A percentile compares a stretch with the other conserved stretches of the same genome.
These are phyloP conservation scores for Rachicladosporium sp. DNA, from an alignment of 2,329 filamentous ascomycete genomes.

Conservation along the genomic window DNA sequence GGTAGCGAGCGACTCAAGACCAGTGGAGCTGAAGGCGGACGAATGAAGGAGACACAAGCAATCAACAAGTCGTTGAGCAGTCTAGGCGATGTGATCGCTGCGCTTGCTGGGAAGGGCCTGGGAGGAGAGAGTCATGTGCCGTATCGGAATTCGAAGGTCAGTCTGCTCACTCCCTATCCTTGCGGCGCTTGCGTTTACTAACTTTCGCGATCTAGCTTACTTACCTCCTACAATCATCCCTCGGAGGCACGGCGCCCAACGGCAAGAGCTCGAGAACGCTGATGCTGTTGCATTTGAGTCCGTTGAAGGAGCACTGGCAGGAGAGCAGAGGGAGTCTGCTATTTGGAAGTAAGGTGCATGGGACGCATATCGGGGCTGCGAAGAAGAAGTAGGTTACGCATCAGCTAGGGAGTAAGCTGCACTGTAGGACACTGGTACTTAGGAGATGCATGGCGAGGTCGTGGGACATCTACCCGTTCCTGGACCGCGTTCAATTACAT, in stretches of 20 bases:
- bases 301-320: slow-evolving; percentile 75
- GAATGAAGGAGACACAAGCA: slow-evolving; percentile 86
- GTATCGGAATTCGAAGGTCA: slow-evolving; percentile 85
- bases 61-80: slow-evolving; percentile 94
- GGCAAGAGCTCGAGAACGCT: slow-evolving; percentile 64
- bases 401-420: not conserved
- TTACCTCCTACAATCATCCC: slow-evolving; percentile 83
- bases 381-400: slow-evolving; percentile 34
- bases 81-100: slow-evolving; percentile 86
- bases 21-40: slow-evolving; percentile 72
- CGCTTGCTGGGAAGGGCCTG: slow-evolving; percentile 64
- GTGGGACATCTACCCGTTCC: too few relatives aligned
- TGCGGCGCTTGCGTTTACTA: not conserved
- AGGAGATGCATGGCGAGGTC: too few relatives aligned
- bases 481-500: too few relatives aligned
- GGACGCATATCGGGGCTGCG: slow-evolving; percentile 84
- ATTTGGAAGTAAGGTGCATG: slow-evolving; percentile 87
- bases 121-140: slow-evolving; percentile 61
- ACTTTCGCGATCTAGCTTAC: slow-evolving; percentile 50
- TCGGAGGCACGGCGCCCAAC: slow-evolving; percentile 60
- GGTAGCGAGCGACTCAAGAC: slow-evolving; percentile 85
- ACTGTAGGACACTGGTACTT: too few relatives aligned
- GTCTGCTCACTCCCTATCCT: slow-evolving; percentile 10
- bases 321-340: slow-evolving; percentile 91
- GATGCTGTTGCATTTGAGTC: slow-evolving; percentile 98